phyloP scores from a whole-genome alignment of 1,284 basidiomycete species.

The Sporisorium reilianum region DNA sequence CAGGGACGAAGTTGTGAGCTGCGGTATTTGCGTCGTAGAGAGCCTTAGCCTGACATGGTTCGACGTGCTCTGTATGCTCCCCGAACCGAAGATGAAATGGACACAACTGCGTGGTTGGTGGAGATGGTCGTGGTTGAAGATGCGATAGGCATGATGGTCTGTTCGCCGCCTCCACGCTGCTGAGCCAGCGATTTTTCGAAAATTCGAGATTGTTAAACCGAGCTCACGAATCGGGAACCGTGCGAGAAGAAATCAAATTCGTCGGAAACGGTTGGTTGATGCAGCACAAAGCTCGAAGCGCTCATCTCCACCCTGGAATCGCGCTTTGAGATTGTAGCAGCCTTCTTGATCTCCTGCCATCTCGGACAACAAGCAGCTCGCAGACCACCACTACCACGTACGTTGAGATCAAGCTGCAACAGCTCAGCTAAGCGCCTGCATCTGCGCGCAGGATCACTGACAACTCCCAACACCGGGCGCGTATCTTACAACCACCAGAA shows the following conservation, averaged over 20 bases:
- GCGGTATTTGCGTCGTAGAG: background rate
- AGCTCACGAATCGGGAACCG: conserved; percentile 7
- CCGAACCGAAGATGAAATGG: too few species aligned
- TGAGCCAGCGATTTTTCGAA: background rate
- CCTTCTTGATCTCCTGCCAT: conserved; percentile 9
- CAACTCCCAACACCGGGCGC: background rate
- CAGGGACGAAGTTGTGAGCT: conserved; percentile 2
- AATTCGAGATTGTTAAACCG: conserved; percentile 7
- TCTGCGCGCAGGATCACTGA: background rate
- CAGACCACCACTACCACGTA: conserved; percentile 29
- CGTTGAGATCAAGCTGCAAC: background rate
- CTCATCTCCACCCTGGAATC: conserved; percentile 29
- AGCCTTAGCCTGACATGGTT: conserved; percentile 2
- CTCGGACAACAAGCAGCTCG: conserved; percentile 19
- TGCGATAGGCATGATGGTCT: conserved; percentile 6
- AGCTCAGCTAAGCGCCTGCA: background rate
- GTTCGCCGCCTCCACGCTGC: conserved; percentile 12
- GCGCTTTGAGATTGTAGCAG: background rate
- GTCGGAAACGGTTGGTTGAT: conserved; percentile 16
- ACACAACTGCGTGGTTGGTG: background rate
- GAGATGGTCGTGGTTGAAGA: background rate
- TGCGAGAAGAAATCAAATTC: conserved; percentile 26
- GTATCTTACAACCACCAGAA: conserved; percentile 60
- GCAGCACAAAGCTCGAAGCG: conserved; percentile 11
- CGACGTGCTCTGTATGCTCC: background rate